Evolutionary conservation across 2,329 filamentous ascomycete genomes (phyloP), one percentile per base, ranked within the genome.

Genomic region (Zymoseptoria passerinii): DNA sequence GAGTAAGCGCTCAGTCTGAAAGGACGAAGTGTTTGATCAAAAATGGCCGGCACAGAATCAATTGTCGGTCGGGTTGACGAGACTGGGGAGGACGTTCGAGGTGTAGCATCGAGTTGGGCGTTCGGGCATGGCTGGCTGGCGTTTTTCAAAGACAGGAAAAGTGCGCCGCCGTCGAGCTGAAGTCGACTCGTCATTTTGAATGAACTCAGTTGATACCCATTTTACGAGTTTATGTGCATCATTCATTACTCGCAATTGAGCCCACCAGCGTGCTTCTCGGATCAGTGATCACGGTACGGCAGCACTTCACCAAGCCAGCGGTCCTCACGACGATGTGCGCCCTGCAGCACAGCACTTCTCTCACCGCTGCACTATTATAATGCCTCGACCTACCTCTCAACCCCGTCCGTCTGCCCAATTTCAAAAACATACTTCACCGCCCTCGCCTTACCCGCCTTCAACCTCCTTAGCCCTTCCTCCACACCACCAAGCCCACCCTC

Each of bases 401-500:
- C 18, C 20, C 63, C 63, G 7, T 66, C 65, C 23, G 80, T 82
- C 44, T 83, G 79, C 8, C 64, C 75, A 69, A 84, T 78, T 61
- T 74, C 75, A 65, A 83, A 82, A 0, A 88, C 80, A 73, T 85
- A 87, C 72, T 88, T 88, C 0, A 82, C 76, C 1, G 78, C 85
- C 65, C 81, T 85, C 20, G 81, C 83, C 70, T 81, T 83, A 0
- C 85, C 85, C 28, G 76, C 77, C 68, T 79, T 81, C 67, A 88
- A 68, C 61, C 82, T 79, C 63, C 71, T 69, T 70, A 88, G 66
- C 0, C 74, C 84, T 35, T 67, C 71, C 65, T 84, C 72, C 1
- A 86, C 70, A 0, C 83, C 82, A 3, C 68, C 74, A 54, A 87
- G 64, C 0, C 83, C 83, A 2, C 82, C 81, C 0, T 76, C 72